phyloP scores from a whole-genome alignment of 768 basidiomycete genomes.

The Hypholoma sublateritium region DNA sequence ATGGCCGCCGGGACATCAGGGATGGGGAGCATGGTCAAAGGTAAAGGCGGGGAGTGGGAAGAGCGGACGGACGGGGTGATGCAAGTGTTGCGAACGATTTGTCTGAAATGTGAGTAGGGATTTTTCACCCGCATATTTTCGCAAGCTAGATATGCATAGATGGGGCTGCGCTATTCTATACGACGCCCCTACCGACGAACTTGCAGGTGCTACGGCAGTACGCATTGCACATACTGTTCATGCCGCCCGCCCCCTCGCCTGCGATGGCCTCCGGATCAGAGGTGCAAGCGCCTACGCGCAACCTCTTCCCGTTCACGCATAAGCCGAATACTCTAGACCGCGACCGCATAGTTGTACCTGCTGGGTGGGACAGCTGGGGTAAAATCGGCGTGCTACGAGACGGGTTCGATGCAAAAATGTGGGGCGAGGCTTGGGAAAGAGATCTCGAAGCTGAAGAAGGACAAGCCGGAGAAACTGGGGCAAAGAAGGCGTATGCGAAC shows the following conservation, averaged over 20 bases:
- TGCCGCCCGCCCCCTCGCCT: conserved; percentile 75
- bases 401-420: conserved; percentile 81
- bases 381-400: conserved; percentile 91
- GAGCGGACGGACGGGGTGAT: conserved; percentile 94
- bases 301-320: conserved; percentile 83
- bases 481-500: conserved; percentile 63
- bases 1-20: conserved; percentile 74
- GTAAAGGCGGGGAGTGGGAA: conserved; percentile 92
- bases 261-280: conserved; percentile 57
- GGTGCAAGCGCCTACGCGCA: conserved; percentile 64
- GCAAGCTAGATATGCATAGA: conserved; percentile 43
- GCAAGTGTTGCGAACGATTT: conserved; percentile 92
- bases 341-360: conserved; percentile 87
- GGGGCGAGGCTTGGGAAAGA: conserved; percentile 79
- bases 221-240: conserved; percentile 77
- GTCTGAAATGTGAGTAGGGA: conserved; percentile 77
- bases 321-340: conserved; percentile 92
- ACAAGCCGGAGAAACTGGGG: conserved; percentile 51
- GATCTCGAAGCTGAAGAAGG: conserved; percentile 56
- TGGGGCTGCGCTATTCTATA: conserved; percentile 90
- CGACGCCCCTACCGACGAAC: conserved; percentile 77
- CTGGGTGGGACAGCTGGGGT: conserved; percentile 98
- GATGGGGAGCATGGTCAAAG: conserved; percentile 90
- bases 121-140: background rate
- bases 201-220: conserved; percentile 80